Evolutionary conservation across 495 filamentous ascomycete species (phyloP).

Genomic region (Hyaloscypha bicolor): DNA sequence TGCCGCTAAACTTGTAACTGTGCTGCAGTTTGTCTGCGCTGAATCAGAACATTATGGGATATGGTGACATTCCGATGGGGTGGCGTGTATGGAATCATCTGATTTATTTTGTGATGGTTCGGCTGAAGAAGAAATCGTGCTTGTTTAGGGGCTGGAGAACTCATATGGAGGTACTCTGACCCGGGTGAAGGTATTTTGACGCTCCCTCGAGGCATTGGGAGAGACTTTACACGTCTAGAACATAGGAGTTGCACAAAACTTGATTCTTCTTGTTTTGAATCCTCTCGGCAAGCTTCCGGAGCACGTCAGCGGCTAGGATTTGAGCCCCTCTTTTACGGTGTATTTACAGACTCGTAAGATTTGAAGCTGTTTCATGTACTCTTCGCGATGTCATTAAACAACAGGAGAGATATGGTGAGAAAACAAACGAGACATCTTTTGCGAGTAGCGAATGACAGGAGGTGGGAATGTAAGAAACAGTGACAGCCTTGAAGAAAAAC

Average conservation of each 20-base stretch:
- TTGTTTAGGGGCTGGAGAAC: not conserved
- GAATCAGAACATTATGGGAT: slow-evolving; percentile 3
- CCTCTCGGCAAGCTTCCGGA: not conserved
- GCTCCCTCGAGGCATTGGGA: not conserved
- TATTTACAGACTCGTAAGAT: not conserved
- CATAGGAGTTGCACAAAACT: not conserved
- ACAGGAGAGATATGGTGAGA: not conserved
- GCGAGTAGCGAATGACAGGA: not conserved
- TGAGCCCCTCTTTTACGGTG: not conserved
- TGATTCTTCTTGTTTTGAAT: not conserved
- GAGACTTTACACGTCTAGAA: not conserved
- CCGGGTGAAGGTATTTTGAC: not conserved
- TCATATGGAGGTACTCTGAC: not conserved
- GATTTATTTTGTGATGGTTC: not conserved
- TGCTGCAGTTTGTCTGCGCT: not conserved
- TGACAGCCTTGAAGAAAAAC: not conserved
- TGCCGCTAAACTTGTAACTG: not conserved
- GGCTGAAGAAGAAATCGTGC: not conserved
- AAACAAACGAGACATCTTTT: not conserved
- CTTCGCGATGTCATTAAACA: not conserved
- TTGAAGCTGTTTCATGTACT: not conserved
- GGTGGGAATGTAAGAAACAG: slow-evolving; percentile 1
- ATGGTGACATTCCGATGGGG: not conserved
- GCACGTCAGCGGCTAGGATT: not conserved
- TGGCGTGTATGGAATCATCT: not conserved